A percentile compares a stretch with the other conserved stretches of the same genome.
Conservation (phyloP, 2,329 filamentous ascomycete species). For the Pseudogymnoascus sp. region DNA sequence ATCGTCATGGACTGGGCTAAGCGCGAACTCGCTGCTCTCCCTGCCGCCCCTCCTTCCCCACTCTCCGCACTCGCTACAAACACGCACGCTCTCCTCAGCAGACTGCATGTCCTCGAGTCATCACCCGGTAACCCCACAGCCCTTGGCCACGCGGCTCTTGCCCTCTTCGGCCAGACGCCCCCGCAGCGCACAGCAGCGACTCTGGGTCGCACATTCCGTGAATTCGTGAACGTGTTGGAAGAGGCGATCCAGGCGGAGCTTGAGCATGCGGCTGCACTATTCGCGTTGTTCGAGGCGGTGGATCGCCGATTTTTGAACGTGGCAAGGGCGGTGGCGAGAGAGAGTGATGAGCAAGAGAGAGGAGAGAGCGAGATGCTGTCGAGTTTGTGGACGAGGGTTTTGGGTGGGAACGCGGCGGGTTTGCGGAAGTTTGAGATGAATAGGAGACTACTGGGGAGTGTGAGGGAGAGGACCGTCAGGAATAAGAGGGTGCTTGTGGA, state of each 20-base stretch:
- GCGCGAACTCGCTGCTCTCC: slow-evolving; percentile 68
- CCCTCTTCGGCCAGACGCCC: slow-evolving; percentile 70
- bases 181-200: slow-evolving; percentile 74
- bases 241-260: slow-evolving; percentile 82
- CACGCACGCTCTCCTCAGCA: slow-evolving; percentile 67
- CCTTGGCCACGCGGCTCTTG: slow-evolving; percentile 60
- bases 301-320: slow-evolving; percentile 87
- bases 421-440: slow-evolving; percentile 93
- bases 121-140: slow-evolving; percentile 52
- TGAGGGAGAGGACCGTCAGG: slow-evolving; percentile 73
- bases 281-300: slow-evolving; percentile 84
- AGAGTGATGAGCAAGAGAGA: slow-evolving; percentile 72
- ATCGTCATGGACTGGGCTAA: slow-evolving; percentile 96
- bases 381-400: slow-evolving; percentile 75
- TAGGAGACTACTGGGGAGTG: slow-evolving; percentile 65
- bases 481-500: slow-evolving; percentile 83
- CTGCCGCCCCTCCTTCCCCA: slow-evolving; percentile 51
- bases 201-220: slow-evolving; percentile 78
- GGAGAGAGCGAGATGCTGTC: slow-evolving; percentile 74
- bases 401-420: slow-evolving; percentile 65
- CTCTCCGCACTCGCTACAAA: slow-evolving; percentile 73
- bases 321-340: slow-evolving; percentile 74
- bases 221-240: slow-evolving; percentile 80
- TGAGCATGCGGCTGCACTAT: slow-evolving; percentile 69
- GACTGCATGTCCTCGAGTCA: slow-evolving; percentile 53